A percentile compares a stretch with the other conserved stretches of the same genome.
These are phyloP conservation scores for Russula sp. DNA, from an alignment of 768 basidiomycete genomes.

Conservation along the genomic window DNA sequence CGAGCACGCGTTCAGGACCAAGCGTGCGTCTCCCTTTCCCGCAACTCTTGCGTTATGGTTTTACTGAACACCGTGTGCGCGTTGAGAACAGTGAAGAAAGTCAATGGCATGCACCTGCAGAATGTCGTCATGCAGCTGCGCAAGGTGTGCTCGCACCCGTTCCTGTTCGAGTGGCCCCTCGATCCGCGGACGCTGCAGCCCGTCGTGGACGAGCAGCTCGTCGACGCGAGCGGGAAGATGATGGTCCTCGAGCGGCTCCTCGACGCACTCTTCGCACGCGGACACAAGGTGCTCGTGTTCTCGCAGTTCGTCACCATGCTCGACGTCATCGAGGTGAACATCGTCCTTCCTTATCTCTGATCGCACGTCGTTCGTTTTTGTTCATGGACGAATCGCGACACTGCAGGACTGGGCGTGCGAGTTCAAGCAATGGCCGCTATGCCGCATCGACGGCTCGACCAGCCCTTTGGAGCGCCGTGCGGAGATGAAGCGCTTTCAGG, in stretches of 20 bases:
- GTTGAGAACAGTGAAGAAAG: conserved; percentile 60
- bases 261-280: conserved; percentile 67
- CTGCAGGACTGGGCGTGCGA: conserved; percentile 83
- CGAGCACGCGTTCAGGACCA: conserved; percentile 50
- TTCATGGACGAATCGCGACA: neutral
- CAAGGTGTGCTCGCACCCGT: conserved; percentile 93
- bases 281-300: conserved; percentile 82
- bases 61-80: neutral
- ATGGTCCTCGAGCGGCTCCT: conserved; percentile 88
- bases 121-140: conserved; percentile 94
- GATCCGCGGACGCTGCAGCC: conserved; percentile 56
- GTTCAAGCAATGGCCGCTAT: conserved; percentile 75
- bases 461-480: conserved; percentile 73
- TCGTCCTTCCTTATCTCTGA: conserved; percentile 5
- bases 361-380: neutral
- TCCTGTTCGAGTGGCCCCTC: conserved; percentile 79
- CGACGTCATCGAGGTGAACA: conserved; percentile 79
- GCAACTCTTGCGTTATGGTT: neutral
- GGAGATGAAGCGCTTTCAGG: conserved; percentile 83
- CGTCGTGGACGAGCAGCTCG: conserved; percentile 69
- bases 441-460: conserved; percentile 89
- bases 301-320: conserved; percentile 97
- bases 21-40: conserved; percentile 2
- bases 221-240: conserved; percentile 94
- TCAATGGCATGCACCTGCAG: conserved; percentile 91